Conservation (phyloP, 1,139 yeast species). For the Kodamaea fungicola region DNA sequence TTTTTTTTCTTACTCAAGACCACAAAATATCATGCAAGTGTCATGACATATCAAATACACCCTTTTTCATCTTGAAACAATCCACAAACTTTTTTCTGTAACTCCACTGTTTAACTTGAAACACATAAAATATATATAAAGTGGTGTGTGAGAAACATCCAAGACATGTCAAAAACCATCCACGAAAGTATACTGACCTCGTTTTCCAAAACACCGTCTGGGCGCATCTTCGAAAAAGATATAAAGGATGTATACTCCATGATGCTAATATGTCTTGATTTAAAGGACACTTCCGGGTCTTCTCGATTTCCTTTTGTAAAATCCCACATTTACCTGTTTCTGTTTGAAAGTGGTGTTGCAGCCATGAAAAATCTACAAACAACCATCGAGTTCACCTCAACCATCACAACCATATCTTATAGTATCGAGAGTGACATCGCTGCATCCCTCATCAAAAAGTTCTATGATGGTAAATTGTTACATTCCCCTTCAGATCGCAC, state of each 20-base stretch:
- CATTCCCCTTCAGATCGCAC: conserved; percentile 81
- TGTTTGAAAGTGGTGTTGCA: conserved; percentile 47
- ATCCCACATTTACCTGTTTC: conserved; percentile 51
- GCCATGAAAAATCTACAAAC: conserved; percentile 50
- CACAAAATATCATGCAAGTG: too few relatives aligned
- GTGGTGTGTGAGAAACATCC: too few relatives aligned
- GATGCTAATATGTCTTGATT: conserved; percentile 46
- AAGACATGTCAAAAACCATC: conserved; percentile 9
- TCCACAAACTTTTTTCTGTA: too few relatives aligned
- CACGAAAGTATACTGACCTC: conserved; percentile 43
- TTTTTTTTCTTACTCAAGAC: neutral
- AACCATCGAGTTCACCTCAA: conserved; percentile 43
- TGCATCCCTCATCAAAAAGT: conserved; percentile 44
- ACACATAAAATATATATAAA: too few relatives aligned
- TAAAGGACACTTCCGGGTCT: conserved; percentile 13
- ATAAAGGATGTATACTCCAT: conserved; percentile 56
- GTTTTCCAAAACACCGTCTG: conserved; percentile 49
- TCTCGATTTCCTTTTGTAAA: conserved; percentile 14
- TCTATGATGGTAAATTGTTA: conserved; percentile 63
- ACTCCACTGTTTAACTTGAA: too few relatives aligned
- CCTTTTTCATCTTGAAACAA: too few relatives aligned
- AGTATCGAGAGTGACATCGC: conserved; percentile 55
- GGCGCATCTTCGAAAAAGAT: conserved; percentile 52
- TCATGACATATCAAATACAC: too few relatives aligned
- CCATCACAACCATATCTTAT: conserved; percentile 60